Evolutionary conservation across 306 rosid species (phyloP).

Genomic region (Quercus dentata): DNA sequence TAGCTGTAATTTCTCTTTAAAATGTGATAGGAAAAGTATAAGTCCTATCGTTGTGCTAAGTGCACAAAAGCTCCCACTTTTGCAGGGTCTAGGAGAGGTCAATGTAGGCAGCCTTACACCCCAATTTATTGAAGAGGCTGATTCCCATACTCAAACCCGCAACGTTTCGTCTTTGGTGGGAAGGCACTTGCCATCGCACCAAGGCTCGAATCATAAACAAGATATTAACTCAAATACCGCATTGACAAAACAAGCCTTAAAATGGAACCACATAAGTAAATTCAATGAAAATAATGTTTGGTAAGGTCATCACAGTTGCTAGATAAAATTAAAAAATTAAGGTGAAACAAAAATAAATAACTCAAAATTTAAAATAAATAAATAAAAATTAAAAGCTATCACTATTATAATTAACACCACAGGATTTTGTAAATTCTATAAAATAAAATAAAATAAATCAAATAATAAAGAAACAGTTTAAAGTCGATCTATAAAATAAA

Average conservation of each 20-base stretch:
- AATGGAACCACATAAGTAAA: background rate
- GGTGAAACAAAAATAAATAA: background rate
- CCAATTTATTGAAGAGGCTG: too few species aligned
- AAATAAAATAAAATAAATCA: background rate
- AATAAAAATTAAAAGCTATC: background rate
- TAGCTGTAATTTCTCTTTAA: background rate
- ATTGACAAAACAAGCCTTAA: background rate
- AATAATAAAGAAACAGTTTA: too few species aligned
- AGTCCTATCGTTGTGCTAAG: too few species aligned
- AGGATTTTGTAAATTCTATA: background rate
- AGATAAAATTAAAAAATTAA: background rate
- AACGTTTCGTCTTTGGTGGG: too few species aligned
- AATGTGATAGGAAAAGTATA: background rate
- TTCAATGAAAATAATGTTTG: background rate
- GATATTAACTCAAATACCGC: background rate
- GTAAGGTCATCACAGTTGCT: background rate
- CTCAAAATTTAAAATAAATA: background rate
- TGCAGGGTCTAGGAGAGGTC: too few species aligned
- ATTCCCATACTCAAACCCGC: too few species aligned
- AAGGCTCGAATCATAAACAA: background rate
- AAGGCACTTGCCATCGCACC: too few species aligned
- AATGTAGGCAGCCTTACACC: too few species aligned
- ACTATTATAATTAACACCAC: too few species aligned
- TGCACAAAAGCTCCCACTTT: too few species aligned
- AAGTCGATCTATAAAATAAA: too few species aligned